Evolutionary conservation across 1,139 yeast genomes (phyloP), one percentile per base, ranked within the genome.

Genomic region (Saccharomyces hybrid): DNA sequence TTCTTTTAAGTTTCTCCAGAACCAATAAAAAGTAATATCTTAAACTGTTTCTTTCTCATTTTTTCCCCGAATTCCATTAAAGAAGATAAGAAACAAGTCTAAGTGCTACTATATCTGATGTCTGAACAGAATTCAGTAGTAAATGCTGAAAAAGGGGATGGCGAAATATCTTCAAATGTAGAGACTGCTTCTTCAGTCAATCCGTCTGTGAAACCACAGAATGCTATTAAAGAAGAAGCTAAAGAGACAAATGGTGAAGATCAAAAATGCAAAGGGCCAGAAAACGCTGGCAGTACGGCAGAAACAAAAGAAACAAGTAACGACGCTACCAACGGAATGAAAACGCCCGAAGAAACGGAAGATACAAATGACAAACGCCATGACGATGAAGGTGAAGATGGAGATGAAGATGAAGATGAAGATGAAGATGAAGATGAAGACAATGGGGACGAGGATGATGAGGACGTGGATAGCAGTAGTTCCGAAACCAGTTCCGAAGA

Each of bases 161-260:
- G 11, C 5, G 23, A 9, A 14, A 20, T n/a, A 20, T 20, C 44
- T 38, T 25, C 44, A 38, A 38, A 38, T 9, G 26, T 38, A 20
- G 44, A 20, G 44, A 5, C 44, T 23, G 16, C 25, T 48, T 14
- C 42, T 48, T 32, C 44, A 31, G 16, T 6, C 31, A 25, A 48
- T 32, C 16, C 23, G 9, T 5, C 44, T 38, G 25, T 20, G 20
- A 5, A 38, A 38, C 7, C 44, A 38, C 44, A 46, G 23, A 27
- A 26, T 11, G 51, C 49, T 11, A 48, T 46, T n/a, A 52, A 52
- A 14, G 48, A 50, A 30, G 31, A 27, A 31, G 55, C 23, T 14
- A 50, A 41, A 14, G 44, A 26, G 28, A 44, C 41, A 42, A 23
- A 47, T 8, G 41, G 51, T 28, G 46, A 42, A 14, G 44, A 51